phyloP scores from a whole-genome alignment of 2,329 filamentous ascomycete genomes.

The Penicillium sp. region DNA sequence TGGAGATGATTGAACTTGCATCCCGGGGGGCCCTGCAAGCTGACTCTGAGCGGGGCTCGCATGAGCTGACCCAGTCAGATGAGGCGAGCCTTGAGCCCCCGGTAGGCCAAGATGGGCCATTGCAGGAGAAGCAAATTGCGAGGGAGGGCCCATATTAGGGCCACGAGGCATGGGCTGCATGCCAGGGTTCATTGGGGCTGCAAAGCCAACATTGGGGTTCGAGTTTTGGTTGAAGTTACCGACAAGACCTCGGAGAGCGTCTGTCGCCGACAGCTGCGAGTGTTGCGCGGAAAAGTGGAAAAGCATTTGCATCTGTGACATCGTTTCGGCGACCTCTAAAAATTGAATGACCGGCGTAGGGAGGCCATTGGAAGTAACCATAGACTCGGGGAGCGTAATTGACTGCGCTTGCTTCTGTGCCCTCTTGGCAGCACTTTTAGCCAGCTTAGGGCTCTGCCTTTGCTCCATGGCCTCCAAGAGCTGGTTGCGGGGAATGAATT shows the following conservation, averaged over 20 bases:
- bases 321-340: constrained; percentile 65
- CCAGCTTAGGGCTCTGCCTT: constrained; percentile 60
- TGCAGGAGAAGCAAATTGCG: constrained; percentile 60
- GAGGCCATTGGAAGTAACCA: constrained; percentile 54
- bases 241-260: constrained; percentile 57
- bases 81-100: constrained; percentile 49
- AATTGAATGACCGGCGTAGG: constrained; percentile 59
- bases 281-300: constrained; percentile 59
- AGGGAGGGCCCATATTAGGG: constrained; percentile 48
- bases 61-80: constrained; percentile 53
- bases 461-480: constrained; percentile 54
- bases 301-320: constrained; percentile 62
- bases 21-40: constrained; percentile 49
- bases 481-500: constrained; percentile 73
- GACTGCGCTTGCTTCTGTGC: constrained; percentile 48
- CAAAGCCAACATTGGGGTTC: constrained; percentile 26
- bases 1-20: constrained; percentile 57
- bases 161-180: constrained; percentile 41
- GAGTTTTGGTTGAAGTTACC: constrained; percentile 41
- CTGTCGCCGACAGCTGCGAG: constrained; percentile 51
- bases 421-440: constrained; percentile 54
- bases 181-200: constrained; percentile 34
- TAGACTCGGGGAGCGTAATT: constrained; percentile 45
- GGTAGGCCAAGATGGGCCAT: constrained; percentile 55
- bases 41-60: constrained; percentile 48